Conservation (phyloP, 2,329 filamentous ascomycete genomes). For the Thielaviopsis musarum region DNA sequence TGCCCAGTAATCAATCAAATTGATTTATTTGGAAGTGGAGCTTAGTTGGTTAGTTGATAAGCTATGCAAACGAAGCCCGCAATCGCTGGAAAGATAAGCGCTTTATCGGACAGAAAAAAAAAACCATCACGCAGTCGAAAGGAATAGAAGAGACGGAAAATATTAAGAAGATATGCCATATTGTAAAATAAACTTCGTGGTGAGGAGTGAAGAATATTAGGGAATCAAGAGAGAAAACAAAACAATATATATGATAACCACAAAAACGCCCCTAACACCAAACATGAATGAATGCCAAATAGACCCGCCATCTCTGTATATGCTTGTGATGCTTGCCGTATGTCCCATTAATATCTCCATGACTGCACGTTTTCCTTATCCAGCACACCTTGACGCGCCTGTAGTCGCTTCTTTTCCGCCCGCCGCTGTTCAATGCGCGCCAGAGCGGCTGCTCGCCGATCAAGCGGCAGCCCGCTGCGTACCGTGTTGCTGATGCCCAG, state of each 20-base stretch:
- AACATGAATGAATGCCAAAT: not conserved
- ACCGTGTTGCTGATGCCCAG: constrained; percentile 24
- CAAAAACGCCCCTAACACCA: not conserved
- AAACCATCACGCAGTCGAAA: not conserved
- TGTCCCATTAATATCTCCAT: constrained; percentile 13
- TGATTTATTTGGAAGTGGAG: not conserved
- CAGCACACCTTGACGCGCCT: constrained; percentile 16
- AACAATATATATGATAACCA: constrained; percentile 5
- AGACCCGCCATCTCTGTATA: not conserved
- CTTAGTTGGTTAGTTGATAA: not conserved
- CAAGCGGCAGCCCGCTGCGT: constrained; percentile 28
- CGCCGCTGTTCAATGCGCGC: constrained; percentile 37
- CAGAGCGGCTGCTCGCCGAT: constrained; percentile 35
- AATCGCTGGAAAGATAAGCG: not conserved
- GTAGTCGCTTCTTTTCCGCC: constrained; percentile 29
- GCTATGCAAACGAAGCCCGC: not conserved
- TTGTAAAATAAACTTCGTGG: not conserved
- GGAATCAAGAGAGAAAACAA: constrained; percentile 2
- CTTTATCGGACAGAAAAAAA: not conserved
- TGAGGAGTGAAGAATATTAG: not conserved
- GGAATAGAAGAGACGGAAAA: not conserved
- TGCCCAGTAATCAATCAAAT: not conserved
- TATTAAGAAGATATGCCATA: not conserved
- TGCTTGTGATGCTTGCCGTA: not conserved
- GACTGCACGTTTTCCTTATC: constrained; percentile 37